Conservation (phyloP, 257 asterid species). For the Marsdenia floribunda region DNA sequence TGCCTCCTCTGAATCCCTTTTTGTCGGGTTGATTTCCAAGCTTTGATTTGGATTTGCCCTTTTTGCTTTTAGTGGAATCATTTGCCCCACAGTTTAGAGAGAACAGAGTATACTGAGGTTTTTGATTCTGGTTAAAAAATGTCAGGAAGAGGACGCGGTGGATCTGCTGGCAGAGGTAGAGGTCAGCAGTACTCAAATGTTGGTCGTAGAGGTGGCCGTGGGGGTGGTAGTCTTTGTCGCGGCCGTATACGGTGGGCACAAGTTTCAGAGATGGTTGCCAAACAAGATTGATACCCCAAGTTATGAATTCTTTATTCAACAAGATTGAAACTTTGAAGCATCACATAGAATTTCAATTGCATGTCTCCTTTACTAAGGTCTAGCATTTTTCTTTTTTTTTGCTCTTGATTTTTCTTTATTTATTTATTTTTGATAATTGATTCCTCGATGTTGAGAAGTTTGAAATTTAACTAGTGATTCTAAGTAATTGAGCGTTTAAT, state of each 20-base stretch:
- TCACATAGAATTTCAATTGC: slow-evolving; percentile 85
- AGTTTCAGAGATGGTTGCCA: slow-evolving; percentile 75
- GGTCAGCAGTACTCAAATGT: too few species aligned
- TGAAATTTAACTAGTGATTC: background rate
- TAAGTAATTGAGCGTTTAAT: background rate
- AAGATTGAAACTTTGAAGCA: slow-evolving; percentile 76
- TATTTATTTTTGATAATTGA: background rate
- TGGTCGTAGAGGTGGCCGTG: too few species aligned
- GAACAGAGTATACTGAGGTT: too few species aligned
- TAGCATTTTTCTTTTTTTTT: slow-evolving; percentile 8
- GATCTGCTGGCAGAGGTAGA: too few species aligned
- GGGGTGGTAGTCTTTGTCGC: too few species aligned
- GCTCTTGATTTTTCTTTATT: background rate
- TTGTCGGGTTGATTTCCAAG: too few species aligned
- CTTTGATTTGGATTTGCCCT: too few species aligned
- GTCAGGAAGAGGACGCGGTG: too few species aligned
- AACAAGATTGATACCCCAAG: slow-evolving; percentile 88
- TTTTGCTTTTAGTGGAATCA: too few species aligned
- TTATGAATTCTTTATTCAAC: slow-evolving; percentile 75
- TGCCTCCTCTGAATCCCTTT: too few species aligned
- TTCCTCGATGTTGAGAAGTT: background rate
- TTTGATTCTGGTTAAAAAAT: too few species aligned
- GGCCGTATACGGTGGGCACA: slow-evolving; percentile 97
- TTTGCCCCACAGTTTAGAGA: too few species aligned
- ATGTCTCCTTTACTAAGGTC: slow-evolving; percentile 96